Evolutionary conservation across 2,329 filamentous ascomycete species (phyloP).

Genomic region (Scopulariopsis brevicaulis): DNA sequence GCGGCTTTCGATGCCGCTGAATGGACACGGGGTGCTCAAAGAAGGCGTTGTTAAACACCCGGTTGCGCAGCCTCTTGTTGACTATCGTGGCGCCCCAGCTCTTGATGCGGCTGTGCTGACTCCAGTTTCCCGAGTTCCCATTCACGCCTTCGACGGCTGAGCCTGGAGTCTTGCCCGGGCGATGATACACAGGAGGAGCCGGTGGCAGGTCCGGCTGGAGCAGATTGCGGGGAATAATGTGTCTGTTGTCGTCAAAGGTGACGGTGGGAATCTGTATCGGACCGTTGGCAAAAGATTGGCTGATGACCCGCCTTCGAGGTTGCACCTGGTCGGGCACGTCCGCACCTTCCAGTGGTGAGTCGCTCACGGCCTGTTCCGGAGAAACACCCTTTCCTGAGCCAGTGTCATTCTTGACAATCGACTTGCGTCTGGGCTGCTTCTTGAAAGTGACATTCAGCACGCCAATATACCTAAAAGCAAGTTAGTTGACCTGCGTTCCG

Average conservation of each 20-base stretch:
- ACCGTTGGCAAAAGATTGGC: conserved; percentile 63
- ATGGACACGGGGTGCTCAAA: conserved; percentile 72
- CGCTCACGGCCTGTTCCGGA: not conserved
- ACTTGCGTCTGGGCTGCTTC: conserved; percentile 61
- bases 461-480: conserved; percentile 70
- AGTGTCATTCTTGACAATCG: conserved; percentile 33
- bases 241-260: conserved; percentile 85
- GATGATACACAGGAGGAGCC: conserved; percentile 6
- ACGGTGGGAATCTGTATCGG: conserved; percentile 71
- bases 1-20: conserved; percentile 63
- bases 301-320: conserved; percentile 34
- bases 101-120: conserved; percentile 30
- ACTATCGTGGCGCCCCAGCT: conserved; percentile 89
- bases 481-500: not conserved
- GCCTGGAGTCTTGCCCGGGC: conserved; percentile 24
- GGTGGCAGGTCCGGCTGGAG: conserved; percentile 39
- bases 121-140: conserved; percentile 1
- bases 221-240: conserved; percentile 80
- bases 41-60: conserved; percentile 89
- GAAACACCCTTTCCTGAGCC: conserved; percentile 10
- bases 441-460: conserved; percentile 94
- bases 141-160: conserved; percentile 12
- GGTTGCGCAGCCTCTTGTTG: conserved; percentile 77
- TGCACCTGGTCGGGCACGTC: conserved; percentile 8
- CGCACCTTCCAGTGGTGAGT: not conserved